A percentile compares a stretch with the other conserved stretches of the same genome.
These are phyloP conservation scores for Candida gorgasii DNA, from an alignment of 805 yeast species.

Conservation along the genomic window DNA sequence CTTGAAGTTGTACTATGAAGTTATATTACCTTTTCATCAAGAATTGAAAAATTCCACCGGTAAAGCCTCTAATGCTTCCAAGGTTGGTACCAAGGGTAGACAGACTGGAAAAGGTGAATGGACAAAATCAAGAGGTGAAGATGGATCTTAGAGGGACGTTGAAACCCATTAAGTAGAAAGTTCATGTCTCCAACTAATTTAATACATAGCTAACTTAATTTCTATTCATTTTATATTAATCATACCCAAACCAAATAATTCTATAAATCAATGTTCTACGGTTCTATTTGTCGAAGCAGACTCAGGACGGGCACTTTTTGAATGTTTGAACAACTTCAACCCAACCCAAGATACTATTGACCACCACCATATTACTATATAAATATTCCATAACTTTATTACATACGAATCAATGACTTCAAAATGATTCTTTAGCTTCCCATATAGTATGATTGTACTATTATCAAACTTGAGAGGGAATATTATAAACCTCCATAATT, in stretches of 20 bases:
- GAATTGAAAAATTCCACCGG: conserved; percentile 18
- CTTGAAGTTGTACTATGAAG: conserved; percentile 31
- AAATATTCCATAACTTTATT: conserved; percentile 39
- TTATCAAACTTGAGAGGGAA: conserved; percentile 25
- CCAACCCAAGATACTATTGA: conserved; percentile 76
- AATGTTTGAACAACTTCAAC: conserved; percentile 75
- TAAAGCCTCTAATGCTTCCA: conserved; percentile 17
- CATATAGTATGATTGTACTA: conserved; percentile 12
- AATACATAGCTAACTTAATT: no score
- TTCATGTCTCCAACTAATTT: no score
- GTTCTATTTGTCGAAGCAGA: no score
- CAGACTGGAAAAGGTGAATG: conserved; percentile 78
- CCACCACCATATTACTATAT: conserved; percentile 58
- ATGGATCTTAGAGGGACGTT: conserved; percentile 12
- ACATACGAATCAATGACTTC: conserved; percentile 30
- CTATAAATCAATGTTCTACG: no score
- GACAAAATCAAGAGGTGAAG: conserved; percentile 80
- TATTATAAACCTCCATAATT: conserved; percentile 35
- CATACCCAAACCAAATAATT: no score
- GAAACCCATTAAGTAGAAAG: no score
- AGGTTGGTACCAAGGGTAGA: conserved; percentile 46
- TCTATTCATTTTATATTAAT: no score
- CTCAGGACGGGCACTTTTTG: conserved; percentile 49
- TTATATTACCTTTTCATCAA: conserved; percentile 36
- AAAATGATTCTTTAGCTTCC: conserved; percentile 15